phyloP scores from a whole-genome alignment of 2,329 filamentous ascomycete genomes.

The Microthyrium microscopicum region DNA sequence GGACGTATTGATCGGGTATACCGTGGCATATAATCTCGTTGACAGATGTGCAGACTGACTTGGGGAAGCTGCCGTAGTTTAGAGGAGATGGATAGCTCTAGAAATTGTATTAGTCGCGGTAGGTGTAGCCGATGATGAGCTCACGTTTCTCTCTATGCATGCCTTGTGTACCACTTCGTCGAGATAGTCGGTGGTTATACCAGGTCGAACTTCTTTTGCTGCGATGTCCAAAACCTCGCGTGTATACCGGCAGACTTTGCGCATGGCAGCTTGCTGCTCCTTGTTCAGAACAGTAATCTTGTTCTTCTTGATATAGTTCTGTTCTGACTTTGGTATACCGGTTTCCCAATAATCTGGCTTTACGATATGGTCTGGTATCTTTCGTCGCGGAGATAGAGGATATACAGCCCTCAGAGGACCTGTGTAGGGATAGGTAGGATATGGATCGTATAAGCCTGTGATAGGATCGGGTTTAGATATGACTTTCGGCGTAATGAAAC shows the following conservation, averaged over 20 bases:
- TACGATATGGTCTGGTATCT: slow-evolving; percentile 61
- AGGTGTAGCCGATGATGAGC: slow-evolving; percentile 15
- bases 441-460: slow-evolving; percentile 81
- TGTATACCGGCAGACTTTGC: slow-evolving; percentile 73
- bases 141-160: slow-evolving; percentile 78
- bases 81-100: slow-evolving; percentile 89
- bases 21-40: slow-evolving; percentile 99
- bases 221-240: slow-evolving; percentile 89
- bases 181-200: slow-evolving; percentile 88
- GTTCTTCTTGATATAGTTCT: slow-evolving; percentile 51
- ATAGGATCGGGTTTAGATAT: slow-evolving; percentile 85
- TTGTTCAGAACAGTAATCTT: slow-evolving; percentile 72
- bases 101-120: neutral
- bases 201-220: slow-evolving; percentile 67
- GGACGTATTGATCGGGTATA: slow-evolving; percentile 76
- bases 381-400: slow-evolving; percentile 21
- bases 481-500: slow-evolving; percentile 59
- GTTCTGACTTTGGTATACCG: slow-evolving; percentile 55
- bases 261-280: slow-evolving; percentile 73
- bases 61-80: slow-evolving; percentile 93
- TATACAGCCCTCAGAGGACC: slow-evolving; percentile 76
- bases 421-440: slow-evolving; percentile 70
- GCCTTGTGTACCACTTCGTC: slow-evolving; percentile 92
- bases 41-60: slow-evolving; percentile 88
- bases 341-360: slow-evolving; percentile 78